A percentile compares a stretch with the other conserved stretches of the same genome.
These are phyloP conservation scores for Pseudopithomyces maydicus DNA, from an alignment of 2,329 filamentous ascomycete genomes.

Conservation along the genomic window DNA sequence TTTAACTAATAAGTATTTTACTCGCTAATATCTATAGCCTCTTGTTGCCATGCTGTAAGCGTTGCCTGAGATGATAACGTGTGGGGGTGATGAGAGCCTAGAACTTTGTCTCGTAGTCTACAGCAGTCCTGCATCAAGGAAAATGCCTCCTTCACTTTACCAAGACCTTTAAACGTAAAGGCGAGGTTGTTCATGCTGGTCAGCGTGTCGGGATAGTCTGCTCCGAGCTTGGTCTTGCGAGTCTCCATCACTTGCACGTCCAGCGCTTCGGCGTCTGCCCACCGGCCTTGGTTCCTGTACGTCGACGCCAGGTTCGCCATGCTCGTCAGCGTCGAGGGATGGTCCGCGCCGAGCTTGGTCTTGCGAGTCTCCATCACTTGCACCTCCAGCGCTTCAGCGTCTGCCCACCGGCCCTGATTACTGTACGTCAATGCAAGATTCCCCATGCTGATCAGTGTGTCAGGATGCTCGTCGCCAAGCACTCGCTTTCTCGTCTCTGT, in stretches of 20 bases:
- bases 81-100: neutral
- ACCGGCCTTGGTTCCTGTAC: neutral
- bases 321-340: too few species aligned
- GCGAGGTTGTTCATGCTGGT: neutral
- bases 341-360: too few species aligned
- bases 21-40: slow-evolving; percentile 2
- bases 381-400: neutral
- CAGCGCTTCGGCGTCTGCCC: neutral
- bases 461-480: neutral
- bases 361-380: too few species aligned
- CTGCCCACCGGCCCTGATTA: neutral
- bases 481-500: neutral
- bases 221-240: neutral
- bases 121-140: slow-evolving; percentile 1
- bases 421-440: neutral
- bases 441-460: neutral
- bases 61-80: neutral
- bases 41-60: neutral
- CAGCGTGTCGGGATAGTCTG: neutral
- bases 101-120: neutral
- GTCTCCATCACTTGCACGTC: neutral
- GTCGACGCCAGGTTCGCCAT: neutral
- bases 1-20: neutral
- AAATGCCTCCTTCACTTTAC: neutral
- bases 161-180: neutral